Conservation (phyloP, 2,329 filamentous ascomycete genomes). For the Akanthomyces lecanii region DNA sequence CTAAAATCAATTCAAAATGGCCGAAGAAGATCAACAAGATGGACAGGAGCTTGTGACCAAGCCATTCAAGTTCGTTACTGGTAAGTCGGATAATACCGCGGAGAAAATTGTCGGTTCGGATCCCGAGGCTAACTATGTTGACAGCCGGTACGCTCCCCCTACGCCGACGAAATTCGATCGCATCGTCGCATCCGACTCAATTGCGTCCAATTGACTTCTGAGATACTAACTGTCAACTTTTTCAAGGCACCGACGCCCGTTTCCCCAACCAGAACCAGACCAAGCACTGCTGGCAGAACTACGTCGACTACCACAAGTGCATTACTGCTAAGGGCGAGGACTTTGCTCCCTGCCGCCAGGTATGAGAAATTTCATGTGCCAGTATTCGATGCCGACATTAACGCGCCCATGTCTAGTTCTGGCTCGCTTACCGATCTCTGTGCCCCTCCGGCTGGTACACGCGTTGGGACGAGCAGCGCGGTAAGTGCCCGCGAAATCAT, state of each 20-base stretch:
- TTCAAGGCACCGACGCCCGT: conserved; percentile 89
- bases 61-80: conserved; percentile 99
- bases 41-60: conserved; percentile 77
- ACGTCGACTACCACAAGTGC: conserved; percentile 99
- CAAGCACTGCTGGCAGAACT: conserved; percentile 99
- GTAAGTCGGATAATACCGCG: conserved; percentile 56
- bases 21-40: conserved; percentile 73
- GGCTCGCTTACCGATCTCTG: conserved; percentile 91
- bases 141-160: conserved; percentile 40
- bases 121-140: conserved; percentile 39
- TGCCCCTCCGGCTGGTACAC: conserved; percentile 93
- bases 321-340: conserved; percentile 97
- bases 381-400: neutral
- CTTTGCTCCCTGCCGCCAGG: conserved; percentile 94
- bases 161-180: conserved; percentile 19
- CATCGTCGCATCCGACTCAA: conserved; percentile 26
- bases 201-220: conserved; percentile 18
- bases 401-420: conserved; percentile 63
- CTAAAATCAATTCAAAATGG: conserved; percentile 62
- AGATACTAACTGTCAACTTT: conserved; percentile 18
- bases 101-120: conserved; percentile 27
- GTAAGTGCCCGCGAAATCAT: conserved; percentile 46
- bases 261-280: conserved; percentile 98
- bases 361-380: conserved; percentile 40
- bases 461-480: conserved; percentile 96